Evolutionary conservation across 2,329 filamentous ascomycete species (phyloP).

Genomic region (Dactylella cylindrospora): DNA sequence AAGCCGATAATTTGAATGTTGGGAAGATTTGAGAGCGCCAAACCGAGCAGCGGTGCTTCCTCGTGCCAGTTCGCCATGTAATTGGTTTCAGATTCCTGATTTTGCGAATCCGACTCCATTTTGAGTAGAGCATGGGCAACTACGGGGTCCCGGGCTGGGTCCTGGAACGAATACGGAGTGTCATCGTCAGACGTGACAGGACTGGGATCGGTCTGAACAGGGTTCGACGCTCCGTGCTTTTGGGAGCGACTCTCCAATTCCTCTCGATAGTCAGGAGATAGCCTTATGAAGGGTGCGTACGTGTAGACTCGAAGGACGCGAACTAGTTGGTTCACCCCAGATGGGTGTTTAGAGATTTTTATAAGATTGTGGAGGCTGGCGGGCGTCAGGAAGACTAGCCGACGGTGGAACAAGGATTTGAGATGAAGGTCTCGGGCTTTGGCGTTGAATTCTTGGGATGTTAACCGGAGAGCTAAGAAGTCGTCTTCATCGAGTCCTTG

Average conservation of each 20-base stretch:
- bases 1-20: constrained; percentile 5
- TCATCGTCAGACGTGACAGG: neutral
- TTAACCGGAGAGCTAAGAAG: constrained; percentile 14
- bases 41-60: neutral
- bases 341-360: constrained; percentile 10
- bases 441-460: constrained; percentile 3
- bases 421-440: constrained; percentile 4
- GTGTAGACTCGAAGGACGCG: neutral
- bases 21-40: constrained; percentile 10
- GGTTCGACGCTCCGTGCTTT: neutral
- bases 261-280: neutral
- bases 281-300: neutral
- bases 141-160: neutral
- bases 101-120: neutral
- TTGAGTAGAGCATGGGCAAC: neutral
- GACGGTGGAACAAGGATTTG: neutral
- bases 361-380: constrained; percentile 7
- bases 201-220: neutral
- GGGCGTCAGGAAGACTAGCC: neutral
- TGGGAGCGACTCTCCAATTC: too few species aligned
- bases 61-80: neutral
- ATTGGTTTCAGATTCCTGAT: neutral
- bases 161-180: neutral
- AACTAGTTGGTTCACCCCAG: neutral
- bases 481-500: constrained; percentile 14